Evolutionary conservation across 306 rosid genomes (phyloP), one percentile per base, ranked within the genome.

Genomic region (Carpinus viminea): DNA sequence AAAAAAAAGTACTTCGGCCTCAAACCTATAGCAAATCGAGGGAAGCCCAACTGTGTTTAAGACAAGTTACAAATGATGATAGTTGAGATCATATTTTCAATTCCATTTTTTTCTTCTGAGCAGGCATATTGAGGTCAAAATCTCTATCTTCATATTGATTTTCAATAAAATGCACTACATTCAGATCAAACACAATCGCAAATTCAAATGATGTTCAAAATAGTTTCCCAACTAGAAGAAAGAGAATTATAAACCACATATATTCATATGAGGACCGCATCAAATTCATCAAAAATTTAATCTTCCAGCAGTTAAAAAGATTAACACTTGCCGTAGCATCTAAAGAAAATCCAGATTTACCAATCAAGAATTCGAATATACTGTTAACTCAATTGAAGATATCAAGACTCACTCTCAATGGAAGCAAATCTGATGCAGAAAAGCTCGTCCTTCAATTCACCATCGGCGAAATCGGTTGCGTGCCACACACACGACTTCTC

Each of bases 401-500:
- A 74, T 0, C 1, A 17, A 60, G 18, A 81, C 99, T 88, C 81
- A 96, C 99, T 93, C 76, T 96, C 99, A 86, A 96, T 85, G 0
- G 99, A 90, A 24, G 97, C 88, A 61, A 96, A 96, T 79, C 99
- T 87, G 79, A 96, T 96, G 76, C 98, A 96, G 91, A 96, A 96
- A 76, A 96, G 96, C 80, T 96, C 99, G 51, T 90, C 91, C 87
- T 93, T 96, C 80, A 93, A 89, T 90, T 96, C 96, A 26, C 99
- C 99, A 75, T 93, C 98, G 41, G 99, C 98, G 54, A 84, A 96
- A 71, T 96, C 99, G 77, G 90, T 88, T 0, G 99, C 99, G 65
- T 96, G 99, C 99, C 99, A 93, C 53, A 96, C 99, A 46, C 94
- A 96, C 0, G 94, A 96, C 73, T 96, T 96, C 56, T 96, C 98